Evolutionary conservation across 768 basidiomycete species (phyloP).

Genomic region (Pisolithus marmoratus): DNA sequence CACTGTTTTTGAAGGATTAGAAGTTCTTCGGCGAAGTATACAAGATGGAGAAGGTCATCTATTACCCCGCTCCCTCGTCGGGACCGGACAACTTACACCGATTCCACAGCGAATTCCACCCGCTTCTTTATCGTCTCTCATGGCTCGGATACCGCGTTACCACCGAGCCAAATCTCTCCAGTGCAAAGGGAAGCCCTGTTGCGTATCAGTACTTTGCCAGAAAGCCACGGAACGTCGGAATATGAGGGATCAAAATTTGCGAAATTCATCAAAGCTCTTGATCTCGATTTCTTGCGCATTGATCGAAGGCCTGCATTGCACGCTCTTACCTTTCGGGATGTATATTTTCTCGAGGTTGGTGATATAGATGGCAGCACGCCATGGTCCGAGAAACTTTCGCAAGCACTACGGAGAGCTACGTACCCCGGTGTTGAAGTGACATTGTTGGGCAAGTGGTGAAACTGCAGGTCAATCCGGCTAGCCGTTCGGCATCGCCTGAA

Average conservation of each 20-base stretch:
- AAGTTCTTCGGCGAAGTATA: conserved; percentile 55
- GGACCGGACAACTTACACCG: background rate
- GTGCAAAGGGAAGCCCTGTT: conserved; percentile 31
- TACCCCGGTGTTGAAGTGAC: conserved; percentile 30
- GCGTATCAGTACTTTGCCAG: conserved; percentile 23
- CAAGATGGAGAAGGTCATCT: conserved; percentile 43
- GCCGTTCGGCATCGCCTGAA: too few relatives aligned
- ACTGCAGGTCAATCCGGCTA: background rate
- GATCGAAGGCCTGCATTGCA: conserved; percentile 57
- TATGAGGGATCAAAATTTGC: conserved; percentile 8
- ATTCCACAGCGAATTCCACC: conserved; percentile 53
- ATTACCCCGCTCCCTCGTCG: background rate
- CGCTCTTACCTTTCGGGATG: conserved; percentile 44
- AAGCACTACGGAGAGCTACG: conserved; percentile 30
- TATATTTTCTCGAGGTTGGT: conserved; percentile 61
- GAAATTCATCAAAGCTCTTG: conserved; percentile 31
- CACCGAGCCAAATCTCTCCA: conserved; percentile 17
- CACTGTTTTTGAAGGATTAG: conserved; percentile 53
- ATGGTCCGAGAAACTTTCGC: conserved; percentile 24
- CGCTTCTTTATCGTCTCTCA: conserved; percentile 59
- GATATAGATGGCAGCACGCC: background rate
- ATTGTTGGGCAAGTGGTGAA: conserved; percentile 48
- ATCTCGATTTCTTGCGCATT: conserved; percentile 44
- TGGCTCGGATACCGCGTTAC: conserved; percentile 26
- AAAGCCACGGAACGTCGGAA: background rate